These are phyloP conservation scores for Eucalyptus melliodora DNA, from an alignment of 345 rosid species.

Conservation along the genomic window DNA sequence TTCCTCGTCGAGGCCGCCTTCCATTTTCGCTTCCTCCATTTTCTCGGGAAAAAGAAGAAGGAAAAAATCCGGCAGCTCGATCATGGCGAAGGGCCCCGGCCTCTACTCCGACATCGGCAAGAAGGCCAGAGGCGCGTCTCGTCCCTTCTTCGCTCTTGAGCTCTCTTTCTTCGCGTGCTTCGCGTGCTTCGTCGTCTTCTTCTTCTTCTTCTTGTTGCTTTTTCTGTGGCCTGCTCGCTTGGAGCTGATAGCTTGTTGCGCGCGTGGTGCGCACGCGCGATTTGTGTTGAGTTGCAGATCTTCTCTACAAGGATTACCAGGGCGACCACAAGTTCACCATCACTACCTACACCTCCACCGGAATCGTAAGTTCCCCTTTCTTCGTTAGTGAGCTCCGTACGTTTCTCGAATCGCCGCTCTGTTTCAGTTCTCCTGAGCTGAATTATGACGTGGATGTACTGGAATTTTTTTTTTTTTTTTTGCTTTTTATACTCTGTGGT, in stretches of 20 bases:
- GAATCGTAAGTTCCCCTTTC: conserved; percentile 50
- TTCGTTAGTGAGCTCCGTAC: background rate
- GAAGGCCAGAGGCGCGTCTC: conserved; percentile 66
- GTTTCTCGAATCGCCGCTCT: background rate
- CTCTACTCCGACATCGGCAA: conserved; percentile 91
- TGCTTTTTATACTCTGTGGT: background rate
- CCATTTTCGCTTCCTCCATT: background rate
- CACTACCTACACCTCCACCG: conserved; percentile 62
- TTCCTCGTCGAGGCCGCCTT: background rate
- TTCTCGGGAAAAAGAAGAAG: background rate
- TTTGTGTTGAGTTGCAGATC: conserved; percentile 32
- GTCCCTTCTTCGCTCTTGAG: background rate
- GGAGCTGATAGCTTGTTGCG: background rate
- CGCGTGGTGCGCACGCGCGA: background rate
- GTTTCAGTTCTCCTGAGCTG: background rate
- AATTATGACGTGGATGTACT: background rate
- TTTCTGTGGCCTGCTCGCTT: background rate
- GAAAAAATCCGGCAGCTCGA: background rate
- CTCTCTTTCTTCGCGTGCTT: background rate
- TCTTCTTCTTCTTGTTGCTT: background rate
- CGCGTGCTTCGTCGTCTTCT: no score
- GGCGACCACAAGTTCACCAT: conserved; percentile 83
- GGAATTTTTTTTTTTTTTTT: background rate
- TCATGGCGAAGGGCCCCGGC: conserved; percentile 94
- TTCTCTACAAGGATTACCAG: conserved; percentile 82